Evolutionary conservation across 1,284 basidiomycete genomes (phyloP), one percentile per base, ranked within the genome.

Genomic region (Trichosporon asahii): DNA sequence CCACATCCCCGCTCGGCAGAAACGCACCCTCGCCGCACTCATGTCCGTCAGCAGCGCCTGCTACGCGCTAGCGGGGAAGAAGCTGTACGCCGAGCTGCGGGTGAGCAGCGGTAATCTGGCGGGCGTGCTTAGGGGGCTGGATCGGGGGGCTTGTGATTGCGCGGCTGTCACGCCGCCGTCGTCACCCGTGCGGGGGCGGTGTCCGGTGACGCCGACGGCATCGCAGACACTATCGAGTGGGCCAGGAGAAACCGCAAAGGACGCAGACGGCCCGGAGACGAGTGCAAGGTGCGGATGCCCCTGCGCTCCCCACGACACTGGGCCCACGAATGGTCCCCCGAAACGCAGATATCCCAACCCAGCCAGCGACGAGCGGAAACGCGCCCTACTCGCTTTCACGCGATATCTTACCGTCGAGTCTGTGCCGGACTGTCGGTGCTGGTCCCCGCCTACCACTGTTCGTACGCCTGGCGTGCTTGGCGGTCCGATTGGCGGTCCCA

Each of bases 61-160:
- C n/a, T 70, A 73, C 67, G 57, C 49, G 12, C 63, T 73, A 2
- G 72, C 67, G 25, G 61, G 60, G 2, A 63, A 60, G 11, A 67
- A 23, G 4, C 69, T 73, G 23, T 73, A 70, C 66, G 53, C 40
- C 44, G 67, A 68, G 49, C 53, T 73, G 8, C 15, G 44, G 12
- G 33, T 73, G 21, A 73, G 67, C 4, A 53, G 68, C 29, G n/a
- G 6, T 14, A 70, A 64, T 23, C 67, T 70, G 8, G 7, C 53
- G 0, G 37, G 53, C 6, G 65, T 70, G 12, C 53, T 70, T 57
- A 4, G 61, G 2, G 70, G 70, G 2, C 64, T 61, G 29, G 57
- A 61, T 18, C 5, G 46, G 9, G 9, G 31, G 2, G 31, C 31
- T 8, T 27, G 49, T 4, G 65, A 46, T 1, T 66, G 27, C 46